Base-by-base conservation (phyloP, 2,329 filamentous ascomycete species). In the Pseudocercospora vitis region DNA sequence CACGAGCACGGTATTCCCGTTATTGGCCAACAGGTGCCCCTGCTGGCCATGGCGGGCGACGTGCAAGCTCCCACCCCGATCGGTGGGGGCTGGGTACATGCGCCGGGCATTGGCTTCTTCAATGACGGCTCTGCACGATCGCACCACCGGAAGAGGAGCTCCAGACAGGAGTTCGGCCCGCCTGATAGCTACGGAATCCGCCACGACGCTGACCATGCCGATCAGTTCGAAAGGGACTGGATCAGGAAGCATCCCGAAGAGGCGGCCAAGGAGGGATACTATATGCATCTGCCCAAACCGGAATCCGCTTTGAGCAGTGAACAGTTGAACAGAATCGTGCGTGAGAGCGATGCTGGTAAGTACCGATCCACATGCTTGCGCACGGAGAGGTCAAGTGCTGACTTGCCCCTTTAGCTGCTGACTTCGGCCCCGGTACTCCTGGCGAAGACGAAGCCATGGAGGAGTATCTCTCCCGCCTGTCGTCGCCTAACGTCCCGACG, bases 131-230 rank as follows among this genome's bases (percentile, higher is more conserved):
- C 68, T 68, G 21, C 50, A 60, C 88, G 91, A 67, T 76, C 80
- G 58, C 75, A 78, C 53, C 69, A 72, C 49, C 85, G 90, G 58
- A 89, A 83, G 73, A 83, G 81, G 56, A 95, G 89, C 70, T 82
- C 81, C 44, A 81, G 85, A 51, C 87, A 85, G 56, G 75, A 86
- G 29, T 86, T 86, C 63, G 81, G 83, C 21, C 91, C 91, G 0
- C 88, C 91, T 3, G 92, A 90, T 53, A 96, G 91, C 75, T 97
- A 97, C 67, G 91, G 92, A 57, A 82, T 96, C 51, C 91, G 91
- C 39, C 92, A 96, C 67, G 91, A 90, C 49, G 78, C 88, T 21
- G 79, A 82, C 14, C 79, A 86, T 2, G 82, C 84, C 52, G 89
- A 95, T 73, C 89, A 87, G 68, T 88, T 97, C 33, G 90, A 96